Conservation (phyloP, 345 rosid species). For the Gossypium arboreum region DNA sequence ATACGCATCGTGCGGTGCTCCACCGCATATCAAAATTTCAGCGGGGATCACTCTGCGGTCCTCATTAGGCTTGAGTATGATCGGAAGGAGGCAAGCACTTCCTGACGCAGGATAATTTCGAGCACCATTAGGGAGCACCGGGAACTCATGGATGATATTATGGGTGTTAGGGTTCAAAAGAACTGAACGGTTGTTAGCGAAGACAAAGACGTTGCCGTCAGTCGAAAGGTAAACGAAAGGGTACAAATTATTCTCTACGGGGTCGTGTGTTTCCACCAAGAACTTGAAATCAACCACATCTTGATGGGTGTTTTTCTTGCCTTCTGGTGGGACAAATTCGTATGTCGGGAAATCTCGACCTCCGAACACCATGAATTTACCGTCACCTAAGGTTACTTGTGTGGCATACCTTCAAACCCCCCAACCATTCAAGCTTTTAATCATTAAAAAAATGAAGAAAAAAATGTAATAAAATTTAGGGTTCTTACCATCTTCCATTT, state of each 20-base stretch:
- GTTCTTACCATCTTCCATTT: slow-evolving; percentile 53
- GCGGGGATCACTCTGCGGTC: slow-evolving; percentile 27
- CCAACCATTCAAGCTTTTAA: background rate
- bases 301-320: slow-evolving; percentile 33
- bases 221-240: slow-evolving; percentile 77
- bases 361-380: slow-evolving; percentile 66
- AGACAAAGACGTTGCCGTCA: slow-evolving; percentile 67
- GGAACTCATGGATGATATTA: slow-evolving; percentile 50
- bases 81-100: slow-evolving; percentile 59
- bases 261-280: slow-evolving; percentile 47
- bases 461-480: background rate
- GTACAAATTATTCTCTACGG: slow-evolving; percentile 72
- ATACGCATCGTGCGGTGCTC: slow-evolving; percentile 44
- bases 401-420: slow-evolving; percentile 52
- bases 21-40: slow-evolving; percentile 62
- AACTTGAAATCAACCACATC: slow-evolving; percentile 32
- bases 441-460: background rate
- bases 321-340: slow-evolving; percentile 68
- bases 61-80: slow-evolving; percentile 29
- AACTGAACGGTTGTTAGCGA: slow-evolving; percentile 73
- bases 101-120: slow-evolving; percentile 82
- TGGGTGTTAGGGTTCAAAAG: slow-evolving; percentile 47
- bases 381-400: slow-evolving; percentile 66
- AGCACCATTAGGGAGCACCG: slow-evolving; percentile 63
- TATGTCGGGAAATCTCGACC: slow-evolving; percentile 69